These are phyloP conservation scores for Zasmidium citrigriseum DNA, from an alignment of 2,329 filamentous ascomycete genomes.

Conservation along the genomic window DNA sequence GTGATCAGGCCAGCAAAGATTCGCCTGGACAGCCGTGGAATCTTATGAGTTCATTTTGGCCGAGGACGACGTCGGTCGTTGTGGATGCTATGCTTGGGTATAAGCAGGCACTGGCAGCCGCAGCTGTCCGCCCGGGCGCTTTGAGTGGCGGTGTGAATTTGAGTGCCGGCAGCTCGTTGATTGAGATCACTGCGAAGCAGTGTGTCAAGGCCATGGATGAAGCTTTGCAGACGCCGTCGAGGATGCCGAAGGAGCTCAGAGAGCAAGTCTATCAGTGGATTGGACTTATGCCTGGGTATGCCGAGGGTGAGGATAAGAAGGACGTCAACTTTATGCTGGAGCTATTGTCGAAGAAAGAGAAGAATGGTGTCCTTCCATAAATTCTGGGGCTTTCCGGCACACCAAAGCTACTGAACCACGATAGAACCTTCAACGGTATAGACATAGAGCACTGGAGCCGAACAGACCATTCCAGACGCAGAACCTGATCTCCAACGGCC, in stretches of 20 bases:
- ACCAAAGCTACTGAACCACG: too few relatives aligned
- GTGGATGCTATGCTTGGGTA: constrained; percentile 19
- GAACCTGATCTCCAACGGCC: background rate
- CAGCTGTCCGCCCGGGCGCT: background rate
- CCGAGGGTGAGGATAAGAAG: constrained; percentile 11
- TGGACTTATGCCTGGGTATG: constrained; percentile 18
- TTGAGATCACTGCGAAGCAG: constrained; percentile 15
- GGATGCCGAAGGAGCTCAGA: constrained; percentile 18
- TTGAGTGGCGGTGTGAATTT: background rate
- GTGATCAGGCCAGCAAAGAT: constrained; percentile 12
- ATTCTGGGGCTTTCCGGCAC: too few relatives aligned
- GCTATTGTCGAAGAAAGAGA: constrained; percentile 12
- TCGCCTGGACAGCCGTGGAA: constrained; percentile 18
- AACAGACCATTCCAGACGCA: too few relatives aligned
- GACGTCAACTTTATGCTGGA: constrained; percentile 8
- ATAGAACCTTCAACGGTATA: too few relatives aligned
- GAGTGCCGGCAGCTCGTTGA: constrained; percentile 8
- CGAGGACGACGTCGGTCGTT: constrained; percentile 16
- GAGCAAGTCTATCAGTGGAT: constrained; percentile 17
- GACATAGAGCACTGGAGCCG: too few relatives aligned
- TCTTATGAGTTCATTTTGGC: constrained; percentile 19
- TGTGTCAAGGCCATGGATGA: constrained; percentile 16
- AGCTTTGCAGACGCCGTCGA: constrained; percentile 11
- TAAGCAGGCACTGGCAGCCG: constrained; percentile 13
- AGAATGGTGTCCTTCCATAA: constrained; percentile 4